phyloP scores from a whole-genome alignment of 179 eudicot species.

The Silene noctiflora region DNA sequence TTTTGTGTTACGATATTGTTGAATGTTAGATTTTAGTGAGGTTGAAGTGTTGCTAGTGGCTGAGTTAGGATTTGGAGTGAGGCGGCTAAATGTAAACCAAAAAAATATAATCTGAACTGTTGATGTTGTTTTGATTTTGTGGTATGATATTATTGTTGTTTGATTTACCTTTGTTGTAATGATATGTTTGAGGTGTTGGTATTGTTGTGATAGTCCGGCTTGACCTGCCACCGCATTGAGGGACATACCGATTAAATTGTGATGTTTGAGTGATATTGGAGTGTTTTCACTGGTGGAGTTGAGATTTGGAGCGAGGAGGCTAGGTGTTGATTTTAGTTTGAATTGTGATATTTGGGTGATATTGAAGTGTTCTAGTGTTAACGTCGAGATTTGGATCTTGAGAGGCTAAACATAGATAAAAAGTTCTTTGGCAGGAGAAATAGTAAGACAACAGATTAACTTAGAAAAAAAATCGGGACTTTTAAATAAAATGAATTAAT shows the following conservation, averaged over 20 bases:
- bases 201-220: background rate
- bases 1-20: too few species aligned
- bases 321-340: too few species aligned
- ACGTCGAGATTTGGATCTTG: too few species aligned
- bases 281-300: background rate
- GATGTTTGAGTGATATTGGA: background rate
- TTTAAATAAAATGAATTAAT: too few species aligned
- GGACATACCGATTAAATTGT: too few species aligned
- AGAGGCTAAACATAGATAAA: background rate
- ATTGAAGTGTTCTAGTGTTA: too few species aligned
- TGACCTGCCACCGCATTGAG: too few species aligned
- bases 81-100: background rate
- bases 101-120: background rate
- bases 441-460: background rate
- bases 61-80: background rate
- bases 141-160: background rate
- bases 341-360: too few species aligned
- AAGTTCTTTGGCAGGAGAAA: background rate
- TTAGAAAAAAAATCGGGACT: too few species aligned
- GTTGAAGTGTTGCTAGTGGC: background rate
- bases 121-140: background rate
- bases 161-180: background rate
- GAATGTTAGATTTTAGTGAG: background rate
- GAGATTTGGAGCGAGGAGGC: background rate
- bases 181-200: background rate